phyloP scores from a whole-genome alignment of 257 asterid species.

The Perilla frutescens region DNA sequence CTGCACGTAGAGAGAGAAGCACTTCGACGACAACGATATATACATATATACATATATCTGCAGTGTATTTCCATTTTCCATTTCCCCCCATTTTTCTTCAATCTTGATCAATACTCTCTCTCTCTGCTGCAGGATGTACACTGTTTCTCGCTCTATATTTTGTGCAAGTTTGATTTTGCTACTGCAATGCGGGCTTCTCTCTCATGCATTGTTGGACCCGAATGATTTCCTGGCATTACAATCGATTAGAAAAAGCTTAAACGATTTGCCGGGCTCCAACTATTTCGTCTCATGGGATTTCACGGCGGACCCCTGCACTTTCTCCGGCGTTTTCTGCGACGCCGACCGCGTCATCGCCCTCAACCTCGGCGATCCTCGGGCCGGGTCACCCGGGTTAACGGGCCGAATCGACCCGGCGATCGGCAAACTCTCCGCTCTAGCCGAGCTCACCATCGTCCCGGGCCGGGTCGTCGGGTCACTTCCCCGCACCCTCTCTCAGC shows the following conservation, averaged over 20 bases:
- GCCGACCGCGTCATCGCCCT: conserved; percentile 74
- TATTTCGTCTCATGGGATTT: conserved; percentile 88
- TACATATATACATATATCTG: neutral
- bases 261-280: conserved; percentile 82
- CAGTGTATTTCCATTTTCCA: conserved; percentile 25
- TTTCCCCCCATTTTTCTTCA: conserved; percentile 13
- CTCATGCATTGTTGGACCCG: conserved; percentile 69
- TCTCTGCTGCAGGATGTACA: conserved; percentile 23
- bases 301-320: conserved; percentile 87
- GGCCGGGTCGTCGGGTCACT: conserved; percentile 77
- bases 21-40: neutral
- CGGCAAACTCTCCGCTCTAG: conserved; percentile 70
- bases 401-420: conserved; percentile 84
- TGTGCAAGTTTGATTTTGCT: conserved; percentile 28
- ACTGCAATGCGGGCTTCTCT: conserved; percentile 23
- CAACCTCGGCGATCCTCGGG: conserved; percentile 91
- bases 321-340: conserved; percentile 76
- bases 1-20: conserved; percentile 33
- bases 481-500: conserved; percentile 64
- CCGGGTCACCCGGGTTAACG: conserved; percentile 82
- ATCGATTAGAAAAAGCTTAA: conserved; percentile 61
- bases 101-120: neutral
- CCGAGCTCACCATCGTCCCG: conserved; percentile 85
- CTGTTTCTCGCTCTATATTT: conserved; percentile 4
- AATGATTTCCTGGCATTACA: conserved; percentile 88